Evolutionary conservation across 805 yeast species (phyloP), one percentile per base, ranked within the genome.

Genomic region (Wickerhamomyces hampshirensis): DNA sequence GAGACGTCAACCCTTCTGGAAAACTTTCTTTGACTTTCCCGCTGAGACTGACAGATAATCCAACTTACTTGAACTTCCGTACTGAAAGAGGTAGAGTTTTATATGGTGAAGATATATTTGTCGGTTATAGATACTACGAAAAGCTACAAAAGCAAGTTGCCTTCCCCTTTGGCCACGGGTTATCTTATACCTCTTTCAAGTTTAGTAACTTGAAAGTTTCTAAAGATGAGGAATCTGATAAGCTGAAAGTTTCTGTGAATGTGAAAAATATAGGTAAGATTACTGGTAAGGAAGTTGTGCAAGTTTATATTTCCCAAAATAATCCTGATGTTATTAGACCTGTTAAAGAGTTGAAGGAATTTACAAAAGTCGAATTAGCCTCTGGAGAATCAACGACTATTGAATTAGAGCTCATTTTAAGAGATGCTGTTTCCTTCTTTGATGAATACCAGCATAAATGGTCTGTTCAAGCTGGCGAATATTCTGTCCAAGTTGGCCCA

Each of bases 101-200:
- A 37, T 79, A 78, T 47, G 83, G 84, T 39, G 86, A 79, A 53
- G 83, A 77, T 52, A 71, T 78, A 32, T 78, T 66, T 53, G 73
- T 78, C 35, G 84, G 84, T 16, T 77, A 79, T 62, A 62, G 76
- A 41, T 75, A 59, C 59, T 80, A 75, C 58, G 83, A 79, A 46
- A 71, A 71, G 55, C 50, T 61, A 28, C 65, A 69, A 42, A 59
- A 56, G 33, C 62, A 63, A 18, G 76, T 72, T 4, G 59, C 68
- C 33, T 78, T 69, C 63, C 77, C 83, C 27, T 79, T 78, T 53
- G 84, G 84, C 5, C 66, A 56, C 46, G 84, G 84, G 33, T 65
- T 78, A 39, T 77, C 84, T 3, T 78, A 77, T 59, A 70, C 83
- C 13, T 46, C 63, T 0, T 78, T 77, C 47, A 58, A 57, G 23